Evolutionary conservation across 345 rosid species (phyloP), one percentile per base, ranked within the genome.

Genomic region (Mallotus nudiflorus): DNA sequence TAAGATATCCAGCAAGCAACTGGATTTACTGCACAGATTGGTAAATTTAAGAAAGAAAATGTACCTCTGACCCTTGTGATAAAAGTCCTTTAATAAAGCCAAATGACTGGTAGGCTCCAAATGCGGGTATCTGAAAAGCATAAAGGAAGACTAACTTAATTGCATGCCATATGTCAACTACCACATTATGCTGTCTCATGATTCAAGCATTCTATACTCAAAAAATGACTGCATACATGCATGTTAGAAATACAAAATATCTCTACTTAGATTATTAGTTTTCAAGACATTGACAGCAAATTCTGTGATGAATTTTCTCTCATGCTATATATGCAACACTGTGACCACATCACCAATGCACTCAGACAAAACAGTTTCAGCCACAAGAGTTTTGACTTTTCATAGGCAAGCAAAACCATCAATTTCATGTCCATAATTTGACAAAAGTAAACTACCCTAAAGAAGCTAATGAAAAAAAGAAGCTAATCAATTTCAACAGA

Each of bases 31-130:
- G 49, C 27, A 42, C 65, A 33, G 52, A 66, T 50, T 13, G 39
- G 22, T 40, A 49, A 60, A 20, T 54, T 11, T 22, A 28, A 40
- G 24, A 65, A 60, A 72, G 52, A 50, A 29, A 54, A 64, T 24
- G 46, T 77, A 89, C 97, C 96, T 88, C 91, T 55, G 92, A 91
- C 52, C 91, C 89, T 52, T 77, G 81, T 5, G 88, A 68, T 56
- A 90, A 53, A 73, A 89, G 79, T 45, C 88, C 97, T 80, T 64
- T 86, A 20, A 89, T 79, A 68, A 91, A 77, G 67, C 78, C 87
- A 72, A 81, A 84, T 60, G 85, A 87, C 78, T 91, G 72, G 80
- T 89, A 93, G 6, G 85, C 83, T 75, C 88, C 97, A 77, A 85
- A 91, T 35, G 82, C 92, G 18, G 96, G 97, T 52, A 93, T 91